Evolutionary conservation across 768 basidiomycete genomes (phyloP), one percentile per base, ranked within the genome.

Genomic region (Pleurotus sapidus): DNA sequence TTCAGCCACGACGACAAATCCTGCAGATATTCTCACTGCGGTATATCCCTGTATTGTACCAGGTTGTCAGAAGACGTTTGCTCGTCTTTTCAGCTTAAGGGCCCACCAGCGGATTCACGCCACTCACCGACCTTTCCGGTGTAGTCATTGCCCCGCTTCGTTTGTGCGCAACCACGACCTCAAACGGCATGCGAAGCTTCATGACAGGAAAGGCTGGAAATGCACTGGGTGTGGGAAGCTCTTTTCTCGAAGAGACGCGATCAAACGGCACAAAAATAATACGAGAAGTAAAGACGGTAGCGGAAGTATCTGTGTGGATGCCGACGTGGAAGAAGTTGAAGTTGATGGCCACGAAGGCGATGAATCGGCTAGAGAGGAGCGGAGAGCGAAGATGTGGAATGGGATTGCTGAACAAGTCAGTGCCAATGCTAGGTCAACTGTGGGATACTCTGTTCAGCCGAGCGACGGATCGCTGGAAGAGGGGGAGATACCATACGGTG

Each of bases 151-250:
- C 58, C 84, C 89, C 5, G 88, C 88, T 4, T 87, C 87, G 14
- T 92, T 92, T 69, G 83, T 85, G 3, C 81, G 90, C 48, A 89
- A 87, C 60, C 89, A 91, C 61, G 90, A 91, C 67, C 76, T 91
- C 47, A 91, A 89, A 70, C 82, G 90, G n/a, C 90, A 92, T 68
- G 66, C 81, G 49, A 84, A 83, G 63, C 72, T 88, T 39, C 90
- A 92, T 67, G 87, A 86, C 58, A 83, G 79, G 62, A 87, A 81
- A 60, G 87, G 86, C 23, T 92, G 82, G 82, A 82, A 85, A 62
- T 92, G 90, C 63, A 77, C 72, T 38, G 89, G 88, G 2, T 92
- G 90, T 65, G 79, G 78, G 46, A 90, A 89, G 69, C 72, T 86
- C 18, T 92, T 91, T 65, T 88, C 87, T 2, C 73, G 87, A n/a